Conservation (phyloP, 179 eudicot genomes). For the Corrigiola litoralis region DNA sequence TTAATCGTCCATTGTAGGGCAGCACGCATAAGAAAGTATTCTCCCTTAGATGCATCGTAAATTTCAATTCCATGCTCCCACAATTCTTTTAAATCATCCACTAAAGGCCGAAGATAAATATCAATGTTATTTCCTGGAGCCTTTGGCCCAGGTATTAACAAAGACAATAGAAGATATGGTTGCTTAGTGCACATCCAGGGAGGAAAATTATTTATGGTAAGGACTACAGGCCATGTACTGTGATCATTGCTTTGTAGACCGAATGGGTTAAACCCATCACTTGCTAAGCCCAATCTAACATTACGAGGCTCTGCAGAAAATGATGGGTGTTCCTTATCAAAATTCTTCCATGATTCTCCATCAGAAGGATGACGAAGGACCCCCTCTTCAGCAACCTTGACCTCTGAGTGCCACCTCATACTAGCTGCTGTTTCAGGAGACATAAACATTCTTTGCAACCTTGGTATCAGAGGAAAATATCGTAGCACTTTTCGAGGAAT, state of each 20-base stretch:
- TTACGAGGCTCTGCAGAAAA: too few species aligned
- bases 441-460: conserved; percentile 5
- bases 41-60: background rate
- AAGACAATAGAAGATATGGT: too few species aligned
- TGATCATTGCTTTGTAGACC: background rate
- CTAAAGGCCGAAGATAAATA: background rate
- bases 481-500: background rate
- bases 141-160: too few species aligned
- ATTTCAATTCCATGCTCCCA: background rate
- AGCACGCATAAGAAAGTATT: background rate
- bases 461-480: conserved; percentile 1
- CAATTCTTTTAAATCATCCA: background rate
- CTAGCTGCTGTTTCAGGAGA: background rate
- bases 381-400: background rate
- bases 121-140: too few species aligned
- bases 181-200: too few species aligned
- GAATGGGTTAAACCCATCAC: background rate
- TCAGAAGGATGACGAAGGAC: background rate
- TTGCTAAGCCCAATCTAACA: background rate
- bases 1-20: background rate
- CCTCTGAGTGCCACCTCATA: background rate
- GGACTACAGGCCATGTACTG: background rate
- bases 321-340: background rate
- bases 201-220: too few species aligned
- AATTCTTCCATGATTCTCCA: background rate